Evolutionary conservation across 805 yeast genomes (phyloP).

Genomic region (Torulaspora maleeae): DNA sequence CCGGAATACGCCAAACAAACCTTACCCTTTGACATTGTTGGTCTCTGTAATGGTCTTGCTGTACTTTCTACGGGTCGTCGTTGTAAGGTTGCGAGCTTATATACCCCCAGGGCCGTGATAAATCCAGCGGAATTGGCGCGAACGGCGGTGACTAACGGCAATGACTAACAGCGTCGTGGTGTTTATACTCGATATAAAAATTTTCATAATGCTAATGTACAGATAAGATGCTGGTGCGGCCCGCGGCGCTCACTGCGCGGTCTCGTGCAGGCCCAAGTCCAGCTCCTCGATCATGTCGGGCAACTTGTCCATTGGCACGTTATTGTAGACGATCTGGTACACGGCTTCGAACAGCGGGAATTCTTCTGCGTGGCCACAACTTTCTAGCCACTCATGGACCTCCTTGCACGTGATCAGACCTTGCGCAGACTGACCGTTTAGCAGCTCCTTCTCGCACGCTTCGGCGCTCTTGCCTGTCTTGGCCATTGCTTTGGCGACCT

Average conservation of each 20-base stretch:
- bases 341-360: conserved; percentile 71
- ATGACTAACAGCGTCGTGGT: not conserved
- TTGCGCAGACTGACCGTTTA: conserved; percentile 96
- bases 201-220: conserved; percentile 6
- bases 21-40: conserved; percentile 87
- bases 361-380: conserved; percentile 45
- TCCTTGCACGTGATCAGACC: conserved; percentile 89
- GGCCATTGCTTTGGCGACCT: conserved; percentile 85
- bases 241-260: not conserved
- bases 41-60: too few species aligned
- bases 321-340: conserved; percentile 75
- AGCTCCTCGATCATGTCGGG: conserved; percentile 61
- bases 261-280: conserved; percentile 16
- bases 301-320: conserved; percentile 65
- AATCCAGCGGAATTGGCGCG: too few species aligned
- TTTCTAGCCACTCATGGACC: conserved; percentile 75
- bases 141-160: too few species aligned
- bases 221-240: conserved; percentile 3
- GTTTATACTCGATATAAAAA: not conserved
- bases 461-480: conserved; percentile 68
- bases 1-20: conserved; percentile 99
- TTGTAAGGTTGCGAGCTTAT: too few species aligned
- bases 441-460: conserved; percentile 77
- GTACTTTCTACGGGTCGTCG: too few species aligned
- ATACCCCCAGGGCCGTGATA: too few species aligned